phyloP scores from a whole-genome alignment of 164 flowering plant genomes.

The Aristolochia californica region DNA sequence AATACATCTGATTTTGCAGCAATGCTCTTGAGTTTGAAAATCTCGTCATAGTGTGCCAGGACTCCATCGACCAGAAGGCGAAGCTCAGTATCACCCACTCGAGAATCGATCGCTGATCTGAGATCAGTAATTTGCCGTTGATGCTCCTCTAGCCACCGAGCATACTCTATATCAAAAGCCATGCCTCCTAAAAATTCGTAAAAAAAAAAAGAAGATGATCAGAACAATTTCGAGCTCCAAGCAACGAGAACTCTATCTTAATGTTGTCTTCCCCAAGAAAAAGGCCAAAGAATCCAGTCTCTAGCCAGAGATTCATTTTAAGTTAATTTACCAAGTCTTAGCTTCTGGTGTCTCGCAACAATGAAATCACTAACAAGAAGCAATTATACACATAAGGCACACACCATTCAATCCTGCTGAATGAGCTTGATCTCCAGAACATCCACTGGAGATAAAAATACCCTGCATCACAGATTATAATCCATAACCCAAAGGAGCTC shows the following conservation, averaged over 20 bases:
- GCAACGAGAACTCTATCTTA: not conserved
- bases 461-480: conserved; percentile 38
- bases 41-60: conserved; percentile 68
- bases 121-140: conserved; percentile 61
- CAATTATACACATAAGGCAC: not conserved
- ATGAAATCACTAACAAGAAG: not conserved
- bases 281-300: not conserved
- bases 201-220: not conserved
- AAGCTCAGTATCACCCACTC: conserved; percentile 53
- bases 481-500: not conserved
- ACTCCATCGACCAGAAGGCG: conserved; percentile 56
- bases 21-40: conserved; percentile 52
- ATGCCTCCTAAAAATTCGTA: conserved; percentile 38
- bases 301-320: not conserved
- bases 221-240: not conserved
- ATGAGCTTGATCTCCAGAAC: conserved; percentile 37
- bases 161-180: conserved; percentile 72
- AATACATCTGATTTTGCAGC: conserved; percentile 74
- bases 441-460: conserved; percentile 36
- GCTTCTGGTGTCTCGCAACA: not conserved
- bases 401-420: conserved; percentile 49
- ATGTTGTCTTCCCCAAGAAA: too few relatives aligned
- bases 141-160: conserved; percentile 87
- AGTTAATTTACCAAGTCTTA: not conserved
- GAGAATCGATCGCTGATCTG: conserved; percentile 57